A percentile compares a stretch with the other conserved stretches of the same genome.
Conservation (phyloP, 169 alveolate species). For the Cyclospora cayetanensis region DNA sequence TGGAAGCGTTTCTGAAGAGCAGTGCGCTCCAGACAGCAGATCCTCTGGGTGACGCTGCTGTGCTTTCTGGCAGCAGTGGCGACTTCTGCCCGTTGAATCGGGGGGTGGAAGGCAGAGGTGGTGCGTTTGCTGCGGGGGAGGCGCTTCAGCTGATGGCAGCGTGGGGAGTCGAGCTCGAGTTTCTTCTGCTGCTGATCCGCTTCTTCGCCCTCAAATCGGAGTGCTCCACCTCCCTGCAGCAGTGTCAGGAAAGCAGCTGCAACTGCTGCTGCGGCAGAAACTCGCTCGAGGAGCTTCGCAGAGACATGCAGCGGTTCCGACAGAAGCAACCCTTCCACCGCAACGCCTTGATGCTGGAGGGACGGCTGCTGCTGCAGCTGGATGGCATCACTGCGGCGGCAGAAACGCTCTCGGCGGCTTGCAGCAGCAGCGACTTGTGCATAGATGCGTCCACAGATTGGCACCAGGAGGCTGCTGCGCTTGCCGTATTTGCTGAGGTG, state of each 20-base stretch:
- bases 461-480: background rate
- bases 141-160: background rate
- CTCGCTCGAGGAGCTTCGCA: background rate
- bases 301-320: background rate
- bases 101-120: background rate
- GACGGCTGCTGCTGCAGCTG: conserved; percentile 12
- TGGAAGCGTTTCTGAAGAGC: background rate
- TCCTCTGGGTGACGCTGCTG: background rate
- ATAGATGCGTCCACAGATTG: background rate
- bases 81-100: background rate
- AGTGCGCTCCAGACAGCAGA: background rate
- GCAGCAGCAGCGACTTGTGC: conserved; percentile 27
- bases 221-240: background rate
- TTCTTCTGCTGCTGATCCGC: conserved; percentile 1
- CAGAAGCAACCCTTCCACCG: background rate
- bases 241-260: background rate
- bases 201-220: background rate
- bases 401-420: background rate
- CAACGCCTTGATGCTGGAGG: background rate
- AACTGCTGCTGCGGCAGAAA: background rate
- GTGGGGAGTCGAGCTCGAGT: background rate
- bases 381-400: background rate
- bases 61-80: background rate
- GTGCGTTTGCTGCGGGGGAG: background rate
- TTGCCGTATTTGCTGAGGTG: background rate